These are phyloP conservation scores for Boletellus ananas DNA, from an alignment of 768 basidiomycete species.

Conservation along the genomic window DNA sequence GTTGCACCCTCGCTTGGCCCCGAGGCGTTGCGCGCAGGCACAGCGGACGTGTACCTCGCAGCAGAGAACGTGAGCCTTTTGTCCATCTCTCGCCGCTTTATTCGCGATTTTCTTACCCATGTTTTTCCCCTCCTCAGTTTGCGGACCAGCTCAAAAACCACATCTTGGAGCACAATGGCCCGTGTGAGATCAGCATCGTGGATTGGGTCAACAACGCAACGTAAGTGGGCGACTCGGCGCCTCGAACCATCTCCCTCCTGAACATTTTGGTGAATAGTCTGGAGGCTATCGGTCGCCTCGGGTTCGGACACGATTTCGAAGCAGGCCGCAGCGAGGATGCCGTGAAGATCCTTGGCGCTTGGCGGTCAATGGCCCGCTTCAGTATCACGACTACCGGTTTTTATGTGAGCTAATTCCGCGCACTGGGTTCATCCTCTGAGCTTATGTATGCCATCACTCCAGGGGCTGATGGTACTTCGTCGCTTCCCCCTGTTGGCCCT, in stretches of 20 bases:
- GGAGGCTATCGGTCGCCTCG: conserved; percentile 5
- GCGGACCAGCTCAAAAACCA: conserved; percentile 3
- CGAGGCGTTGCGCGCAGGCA: conserved; percentile 3
- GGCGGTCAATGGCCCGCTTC: conserved; percentile 5
- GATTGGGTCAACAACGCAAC: conserved; percentile 8
- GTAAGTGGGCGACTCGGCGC: not conserved
- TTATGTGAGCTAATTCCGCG: not conserved
- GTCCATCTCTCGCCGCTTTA: not conserved
- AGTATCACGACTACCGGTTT: conserved; percentile 2
- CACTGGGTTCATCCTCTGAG: not conserved
- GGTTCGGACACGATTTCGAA: conserved; percentile 8
- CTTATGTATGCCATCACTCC: not conserved
- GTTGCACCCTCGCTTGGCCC: conserved; percentile 5
- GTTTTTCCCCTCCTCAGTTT: not conserved
- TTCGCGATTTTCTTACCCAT: not conserved
- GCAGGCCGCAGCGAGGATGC: conserved; percentile 4
- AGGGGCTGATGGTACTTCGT: conserved; percentile 2
- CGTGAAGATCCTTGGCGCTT: conserved; percentile 3
- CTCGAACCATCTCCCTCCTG: not conserved
- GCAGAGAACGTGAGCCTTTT: conserved; percentile 1
- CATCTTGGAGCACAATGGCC: not conserved
- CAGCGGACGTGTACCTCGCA: conserved; percentile 4
- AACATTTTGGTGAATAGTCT: not conserved
- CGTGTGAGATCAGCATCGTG: conserved; percentile 3
- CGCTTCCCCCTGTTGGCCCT: conserved; percentile 4